These are phyloP conservation scores for Trichophyton rubrum DNA, from an alignment of 2,329 filamentous ascomycete species.

Conservation along the genomic window DNA sequence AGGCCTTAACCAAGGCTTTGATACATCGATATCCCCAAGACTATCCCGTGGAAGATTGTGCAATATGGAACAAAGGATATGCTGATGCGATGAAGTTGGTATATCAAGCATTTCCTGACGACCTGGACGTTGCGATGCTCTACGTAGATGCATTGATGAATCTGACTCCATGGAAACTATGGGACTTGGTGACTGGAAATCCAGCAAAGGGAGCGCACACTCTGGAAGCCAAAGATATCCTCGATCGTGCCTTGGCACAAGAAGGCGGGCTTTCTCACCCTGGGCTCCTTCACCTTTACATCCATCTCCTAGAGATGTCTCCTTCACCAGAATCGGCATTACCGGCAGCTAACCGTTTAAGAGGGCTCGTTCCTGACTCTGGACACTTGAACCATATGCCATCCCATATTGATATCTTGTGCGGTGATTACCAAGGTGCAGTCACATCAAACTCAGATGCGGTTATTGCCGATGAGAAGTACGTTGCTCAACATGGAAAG, in stretches of 20 bases:
- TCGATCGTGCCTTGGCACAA: constrained; percentile 46
- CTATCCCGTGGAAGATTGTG: constrained; percentile 38
- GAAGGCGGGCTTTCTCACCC: constrained; percentile 46
- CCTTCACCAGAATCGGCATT: constrained; percentile 50
- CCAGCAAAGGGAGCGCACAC: constrained; percentile 45
- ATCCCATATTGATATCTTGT: constrained; percentile 60
- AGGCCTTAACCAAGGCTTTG: constrained; percentile 52
- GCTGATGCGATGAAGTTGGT: constrained; percentile 48
- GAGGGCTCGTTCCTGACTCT: constrained; percentile 53
- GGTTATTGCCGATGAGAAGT: constrained; percentile 56
- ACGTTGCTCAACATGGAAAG: constrained; percentile 45
- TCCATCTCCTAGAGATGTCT: constrained; percentile 70
- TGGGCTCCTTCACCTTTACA: constrained; percentile 61
- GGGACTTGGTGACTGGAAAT: constrained; percentile 47
- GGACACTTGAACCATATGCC: constrained; percentile 69
- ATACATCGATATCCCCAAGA: constrained; percentile 48
- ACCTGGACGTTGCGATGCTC: constrained; percentile 51
- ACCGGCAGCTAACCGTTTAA: constrained; percentile 47
- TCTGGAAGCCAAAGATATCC: constrained; percentile 44
- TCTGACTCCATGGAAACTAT: constrained; percentile 52
- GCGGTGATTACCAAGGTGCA: constrained; percentile 56
- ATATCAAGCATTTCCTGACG: constrained; percentile 41
- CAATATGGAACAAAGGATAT: constrained; percentile 46
- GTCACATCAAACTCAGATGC: constrained; percentile 56
- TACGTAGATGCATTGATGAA: constrained; percentile 57